These are phyloP conservation scores for Gnomoniopsis smithogilvyi DNA, from an alignment of 2,329 filamentous ascomycete genomes.

Conservation along the genomic window DNA sequence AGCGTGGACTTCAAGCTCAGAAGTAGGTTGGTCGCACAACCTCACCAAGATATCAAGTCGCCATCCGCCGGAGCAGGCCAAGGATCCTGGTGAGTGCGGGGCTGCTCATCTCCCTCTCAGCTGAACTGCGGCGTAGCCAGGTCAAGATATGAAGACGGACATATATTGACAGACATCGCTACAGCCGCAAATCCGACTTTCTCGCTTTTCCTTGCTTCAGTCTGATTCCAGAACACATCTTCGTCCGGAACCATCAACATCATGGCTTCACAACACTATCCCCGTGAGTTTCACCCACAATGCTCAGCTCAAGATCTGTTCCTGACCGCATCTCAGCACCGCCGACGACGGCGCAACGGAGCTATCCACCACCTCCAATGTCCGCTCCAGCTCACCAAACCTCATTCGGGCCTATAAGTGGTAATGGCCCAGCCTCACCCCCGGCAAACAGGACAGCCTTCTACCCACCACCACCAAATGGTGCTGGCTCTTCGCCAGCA, in stretches of 20 bases:
- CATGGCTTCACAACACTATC: slow-evolving; percentile 25
- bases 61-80: background rate
- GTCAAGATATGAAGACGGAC: background rate
- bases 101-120: slow-evolving; percentile 4
- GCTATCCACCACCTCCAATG: slow-evolving; percentile 34
- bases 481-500: slow-evolving; percentile 19
- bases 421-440: slow-evolving; percentile 30
- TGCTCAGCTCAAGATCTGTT: background rate
- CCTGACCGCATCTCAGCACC: slow-evolving; percentile 22
- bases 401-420: slow-evolving; percentile 25
- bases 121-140: slow-evolving; percentile 9
- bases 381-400: slow-evolving; percentile 33
- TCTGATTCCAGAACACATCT: background rate
- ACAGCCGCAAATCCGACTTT: background rate
- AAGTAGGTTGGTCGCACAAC: background rate
- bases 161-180: background rate
- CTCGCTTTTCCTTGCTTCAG: background rate
- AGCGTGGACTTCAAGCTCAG: background rate
- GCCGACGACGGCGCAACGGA: slow-evolving; percentile 23
- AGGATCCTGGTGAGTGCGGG: slow-evolving; percentile 17
- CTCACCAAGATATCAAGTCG: background rate
- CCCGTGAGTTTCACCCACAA: slow-evolving; percentile 19
- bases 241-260: background rate
- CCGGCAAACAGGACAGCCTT: slow-evolving; percentile 34
- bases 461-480: slow-evolving; percentile 29